Percentiles rank a stretch among this genome's conserved stretches.
Conservation (phyloP, 257 asterid species). For the Ballota nigra region DNA sequence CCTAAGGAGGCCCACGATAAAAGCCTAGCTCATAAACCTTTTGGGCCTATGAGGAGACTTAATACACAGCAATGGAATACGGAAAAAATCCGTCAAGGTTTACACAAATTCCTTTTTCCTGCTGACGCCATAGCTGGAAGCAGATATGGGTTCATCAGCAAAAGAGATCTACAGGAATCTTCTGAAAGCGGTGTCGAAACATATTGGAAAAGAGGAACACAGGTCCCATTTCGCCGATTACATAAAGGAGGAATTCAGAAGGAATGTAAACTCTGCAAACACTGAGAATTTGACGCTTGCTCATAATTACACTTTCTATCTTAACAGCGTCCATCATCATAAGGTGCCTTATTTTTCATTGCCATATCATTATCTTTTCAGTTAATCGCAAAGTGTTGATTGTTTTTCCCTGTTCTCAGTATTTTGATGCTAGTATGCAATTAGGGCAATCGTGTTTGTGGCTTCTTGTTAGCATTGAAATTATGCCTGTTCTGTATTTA, state of each 20-base stretch:
- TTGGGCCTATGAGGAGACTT: too few species aligned
- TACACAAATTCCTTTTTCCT: neutral
- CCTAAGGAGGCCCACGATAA: too few species aligned
- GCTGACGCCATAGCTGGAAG: neutral
- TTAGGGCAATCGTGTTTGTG: neutral
- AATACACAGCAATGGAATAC: neutral
- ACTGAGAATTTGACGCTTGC: conserved; percentile 62
- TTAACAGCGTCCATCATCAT: conserved; percentile 85
- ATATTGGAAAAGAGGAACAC: conserved; percentile 62
- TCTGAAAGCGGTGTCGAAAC: conserved; percentile 62
- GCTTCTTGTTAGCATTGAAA: neutral
- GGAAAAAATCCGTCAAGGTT: neutral
- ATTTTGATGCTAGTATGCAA: neutral
- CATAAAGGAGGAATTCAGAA: conserved; percentile 68
- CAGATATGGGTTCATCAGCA: conserved; percentile 43
- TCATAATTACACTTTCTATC: conserved; percentile 55
- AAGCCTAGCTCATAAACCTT: too few species aligned
- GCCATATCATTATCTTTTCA: neutral
- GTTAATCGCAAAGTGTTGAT: neutral
- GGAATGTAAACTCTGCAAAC: conserved; percentile 16
- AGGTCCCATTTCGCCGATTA: conserved; percentile 63
- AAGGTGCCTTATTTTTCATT: conserved; percentile 42
- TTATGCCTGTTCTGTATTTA: neutral
- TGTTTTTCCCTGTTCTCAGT: neutral
- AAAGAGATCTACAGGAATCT: conserved; percentile 63